Base-by-base conservation (phyloP, 345 rosid genomes). In the Gossypioides kirkii region DNA sequence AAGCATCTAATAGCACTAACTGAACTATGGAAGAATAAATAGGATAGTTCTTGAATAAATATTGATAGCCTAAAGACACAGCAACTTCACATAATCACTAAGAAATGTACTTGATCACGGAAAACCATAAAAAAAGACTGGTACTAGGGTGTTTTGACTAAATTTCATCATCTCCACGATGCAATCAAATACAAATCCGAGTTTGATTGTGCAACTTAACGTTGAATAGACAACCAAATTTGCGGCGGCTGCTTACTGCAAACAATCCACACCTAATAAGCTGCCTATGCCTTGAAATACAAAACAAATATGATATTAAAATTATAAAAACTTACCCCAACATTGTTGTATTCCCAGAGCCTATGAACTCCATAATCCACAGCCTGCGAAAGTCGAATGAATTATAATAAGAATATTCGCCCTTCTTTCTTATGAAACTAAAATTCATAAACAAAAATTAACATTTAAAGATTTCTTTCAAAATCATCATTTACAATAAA, bases 311-410 rank as follows among this genome's bases (percentile, higher is more conserved):
- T 18, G 1, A 42, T 23, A 25, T 50, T 7, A 42, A 55, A 10
- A 23, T 4, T 2, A 46, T 73, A 32, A 47, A 20, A 47, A 32
- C 71, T 54, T 91, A 96, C 99, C 93, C 99, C 99, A 73, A 87
- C 86, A 36, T 95, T 95, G 79, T 93, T 95, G 84, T 73, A 11
- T 79, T 96, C 98, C 98, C 97, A 96, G 10, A 96, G 56, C 85
- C 86, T 96, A 49, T 80, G 90, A 77, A 93, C 93, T 83, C 99
- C 98, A 74, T 96, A 96, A 87, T 96, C 99, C 56, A 91, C 98
- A 76, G 90, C 99, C 98, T 96, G 94, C 88, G 84, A 17, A 52
- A 22, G 68, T 11, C 26, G 12, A 70, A 55, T 64, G 6, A 49
- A 61, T 76, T 49, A 45, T 10, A 2, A 65, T 18, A 67, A 26